Evolutionary conservation across 352 stramenopile species (phyloP).

Genomic region (Pythium diclinum): DNA sequence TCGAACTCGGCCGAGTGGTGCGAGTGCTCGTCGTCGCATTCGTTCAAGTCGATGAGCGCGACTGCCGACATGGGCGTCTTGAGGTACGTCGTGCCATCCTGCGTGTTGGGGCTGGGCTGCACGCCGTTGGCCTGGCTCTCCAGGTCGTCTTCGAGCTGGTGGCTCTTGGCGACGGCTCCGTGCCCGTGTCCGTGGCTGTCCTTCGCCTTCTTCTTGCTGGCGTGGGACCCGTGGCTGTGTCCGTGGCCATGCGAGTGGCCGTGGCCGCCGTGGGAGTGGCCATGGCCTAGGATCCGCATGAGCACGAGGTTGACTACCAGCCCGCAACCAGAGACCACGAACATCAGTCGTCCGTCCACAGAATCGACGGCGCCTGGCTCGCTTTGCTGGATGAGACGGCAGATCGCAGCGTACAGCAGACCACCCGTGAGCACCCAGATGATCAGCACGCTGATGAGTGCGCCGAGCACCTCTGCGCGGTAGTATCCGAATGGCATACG

Average conservation of each 20-base stretch:
- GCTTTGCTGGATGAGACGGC: slow-evolving; percentile 63
- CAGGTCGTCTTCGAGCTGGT: slow-evolving; percentile 23
- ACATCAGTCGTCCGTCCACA: slow-evolving; percentile 96
- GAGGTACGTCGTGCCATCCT: slow-evolving; percentile 43
- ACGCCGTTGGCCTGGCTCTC: slow-evolving; percentile 29
- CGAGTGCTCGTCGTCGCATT: slow-evolving; percentile 23
- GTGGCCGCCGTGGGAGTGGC: slow-evolving; percentile 47
- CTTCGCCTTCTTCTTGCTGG: background rate
- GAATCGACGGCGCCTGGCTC: slow-evolving; percentile 37
- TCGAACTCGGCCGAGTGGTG: slow-evolving; percentile 47
- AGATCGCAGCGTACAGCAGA: slow-evolving; percentile 90
- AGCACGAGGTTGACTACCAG: slow-evolving; percentile 95
- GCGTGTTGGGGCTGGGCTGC: slow-evolving; percentile 42
- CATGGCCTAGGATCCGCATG: slow-evolving; percentile 89
- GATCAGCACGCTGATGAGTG: slow-evolving; percentile 91
- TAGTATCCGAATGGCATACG: slow-evolving; percentile 94
- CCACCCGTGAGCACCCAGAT: slow-evolving; percentile 93
- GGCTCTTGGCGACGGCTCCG: slow-evolving; percentile 17
- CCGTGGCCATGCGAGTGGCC: slow-evolving; percentile 48
- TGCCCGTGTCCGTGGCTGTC: slow-evolving; percentile 34
- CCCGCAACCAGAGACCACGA: slow-evolving; percentile 90
- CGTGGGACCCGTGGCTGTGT: slow-evolving; percentile 13
- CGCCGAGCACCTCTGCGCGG: slow-evolving; percentile 95
- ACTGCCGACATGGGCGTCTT: slow-evolving; percentile 79
- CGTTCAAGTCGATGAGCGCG: slow-evolving; percentile 52